A percentile compares a stretch with the other conserved stretches of the same genome.
Evolutionary conservation across 352 stramenopile species (phyloP).

Genomic region (Pythium insidiosum): DNA sequence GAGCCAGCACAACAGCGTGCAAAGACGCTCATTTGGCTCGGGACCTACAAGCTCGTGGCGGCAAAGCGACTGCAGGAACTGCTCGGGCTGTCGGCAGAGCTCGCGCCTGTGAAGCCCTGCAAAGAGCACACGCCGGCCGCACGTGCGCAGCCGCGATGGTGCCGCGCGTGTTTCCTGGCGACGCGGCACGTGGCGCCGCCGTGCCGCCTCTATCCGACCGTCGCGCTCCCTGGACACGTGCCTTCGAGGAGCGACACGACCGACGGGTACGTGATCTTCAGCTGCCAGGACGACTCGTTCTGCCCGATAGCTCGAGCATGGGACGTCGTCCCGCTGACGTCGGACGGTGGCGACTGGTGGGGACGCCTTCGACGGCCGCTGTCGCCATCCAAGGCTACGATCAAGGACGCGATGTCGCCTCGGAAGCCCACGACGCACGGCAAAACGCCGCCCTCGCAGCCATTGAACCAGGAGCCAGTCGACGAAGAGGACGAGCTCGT

Average conservation of each 20-base stretch:
- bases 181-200: constrained; percentile 5
- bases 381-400: background rate
- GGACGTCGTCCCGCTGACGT: constrained; percentile 10
- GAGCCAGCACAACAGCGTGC: background rate
- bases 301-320: constrained; percentile 12
- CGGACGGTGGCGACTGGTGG: constrained; percentile 1
- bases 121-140: background rate
- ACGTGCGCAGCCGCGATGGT: no score
- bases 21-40: constrained; percentile 28
- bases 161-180: constrained; percentile 11
- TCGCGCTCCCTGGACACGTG: constrained; percentile 2
- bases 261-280: constrained; percentile 16
- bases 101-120: constrained; percentile 4
- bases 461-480: no score
- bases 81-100: constrained; percentile 14
- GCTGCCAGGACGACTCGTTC: constrained; percentile 4
- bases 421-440: no score
- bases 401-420: background rate
- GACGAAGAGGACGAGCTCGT: no score
- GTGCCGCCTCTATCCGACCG: constrained; percentile 8
- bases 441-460: no score
- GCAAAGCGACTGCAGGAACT: constrained; percentile 32
- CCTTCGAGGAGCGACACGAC: background rate
- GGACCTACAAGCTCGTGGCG: constrained; percentile 24
- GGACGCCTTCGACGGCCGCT: background rate